Percentiles rank a stretch among this genome's conserved stretches.
Evolutionary conservation across 2,329 filamentous ascomycete genomes (phyloP).

Genomic region (Aspergillus sp.): DNA sequence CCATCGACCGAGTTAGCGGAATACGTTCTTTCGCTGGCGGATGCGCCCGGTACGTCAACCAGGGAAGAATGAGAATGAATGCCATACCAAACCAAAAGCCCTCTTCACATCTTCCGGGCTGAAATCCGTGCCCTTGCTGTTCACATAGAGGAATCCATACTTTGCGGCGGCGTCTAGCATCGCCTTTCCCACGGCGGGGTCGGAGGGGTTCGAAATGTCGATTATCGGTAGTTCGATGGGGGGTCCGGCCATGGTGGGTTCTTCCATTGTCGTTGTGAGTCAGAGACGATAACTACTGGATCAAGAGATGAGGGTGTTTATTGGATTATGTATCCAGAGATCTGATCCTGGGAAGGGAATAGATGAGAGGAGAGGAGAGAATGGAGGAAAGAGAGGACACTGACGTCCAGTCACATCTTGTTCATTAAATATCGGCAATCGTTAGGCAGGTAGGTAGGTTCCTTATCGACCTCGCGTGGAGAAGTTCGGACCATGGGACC

Average conservation of each 20-base stretch:
- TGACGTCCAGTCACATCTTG: too few relatives aligned
- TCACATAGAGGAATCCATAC: constrained; percentile 88
- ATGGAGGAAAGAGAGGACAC: too few relatives aligned
- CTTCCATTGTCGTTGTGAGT: neutral
- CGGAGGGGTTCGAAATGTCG: constrained; percentile 66
- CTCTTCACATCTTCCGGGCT: constrained; percentile 63
- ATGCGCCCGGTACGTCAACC: neutral
- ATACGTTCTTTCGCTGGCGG: neutral
- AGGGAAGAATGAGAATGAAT: too few relatives aligned
- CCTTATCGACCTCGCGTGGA: too few relatives aligned
- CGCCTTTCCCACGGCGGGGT: constrained; percentile 61
- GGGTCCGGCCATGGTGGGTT: constrained; percentile 15
- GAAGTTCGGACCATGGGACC: neutral
- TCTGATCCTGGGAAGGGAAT: too few relatives aligned
- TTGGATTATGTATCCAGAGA: too few relatives aligned
- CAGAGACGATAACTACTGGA: too few relatives aligned
- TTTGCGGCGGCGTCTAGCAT: constrained; percentile 77
- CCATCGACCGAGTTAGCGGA: neutral
- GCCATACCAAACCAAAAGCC: constrained; percentile 70
- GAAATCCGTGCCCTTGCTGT: constrained; percentile 70
- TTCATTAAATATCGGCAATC: too few relatives aligned
- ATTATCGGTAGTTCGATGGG: constrained; percentile 70
- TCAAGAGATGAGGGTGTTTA: too few relatives aligned
- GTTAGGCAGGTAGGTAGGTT: too few relatives aligned
- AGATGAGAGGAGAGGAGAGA: too few relatives aligned